A percentile compares a stretch with the other conserved stretches of the same genome.
These are phyloP conservation scores for Nothophytophthora sp. DNA, from an alignment of 352 stramenopile genomes.

Conservation along the genomic window DNA sequence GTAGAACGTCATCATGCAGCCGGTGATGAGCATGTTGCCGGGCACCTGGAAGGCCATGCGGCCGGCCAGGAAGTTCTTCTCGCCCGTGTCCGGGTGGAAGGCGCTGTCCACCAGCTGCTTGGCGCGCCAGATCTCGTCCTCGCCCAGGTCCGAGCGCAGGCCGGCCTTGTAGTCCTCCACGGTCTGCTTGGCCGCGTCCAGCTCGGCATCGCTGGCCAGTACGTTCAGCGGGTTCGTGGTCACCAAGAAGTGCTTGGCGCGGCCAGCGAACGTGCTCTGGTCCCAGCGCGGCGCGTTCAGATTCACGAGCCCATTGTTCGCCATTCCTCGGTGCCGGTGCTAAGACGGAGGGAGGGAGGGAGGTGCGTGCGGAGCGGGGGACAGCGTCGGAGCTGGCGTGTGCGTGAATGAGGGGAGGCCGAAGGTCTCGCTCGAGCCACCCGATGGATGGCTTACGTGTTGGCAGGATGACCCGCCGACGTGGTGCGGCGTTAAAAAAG, in stretches of 20 bases:
- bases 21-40: slow-evolving; percentile 89
- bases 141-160: slow-evolving; percentile 30
- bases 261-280: slow-evolving; percentile 77
- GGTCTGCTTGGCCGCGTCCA: slow-evolving; percentile 71
- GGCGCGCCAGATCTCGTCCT: slow-evolving; percentile 83
- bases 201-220: slow-evolving; percentile 66
- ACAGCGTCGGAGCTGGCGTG: slow-evolving; percentile 12
- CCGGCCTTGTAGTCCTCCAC: slow-evolving; percentile 71
- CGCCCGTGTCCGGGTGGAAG: slow-evolving; percentile 89
- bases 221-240: slow-evolving; percentile 89
- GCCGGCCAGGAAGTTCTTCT: slow-evolving; percentile 87
- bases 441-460: background rate
- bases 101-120: slow-evolving; percentile 88
- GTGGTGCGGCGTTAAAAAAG: background rate
- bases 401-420: no score
- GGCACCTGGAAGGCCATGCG: slow-evolving; percentile 89
- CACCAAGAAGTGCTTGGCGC: slow-evolving; percentile 84
- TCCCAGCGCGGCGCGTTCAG: slow-evolving; percentile 81
- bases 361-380: background rate
- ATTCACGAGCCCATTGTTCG: slow-evolving; percentile 30
- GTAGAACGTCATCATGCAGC: slow-evolving; percentile 90
- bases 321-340: no score
- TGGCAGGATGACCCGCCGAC: background rate
- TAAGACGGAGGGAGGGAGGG: no score
- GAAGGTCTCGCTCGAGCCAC: no score